phyloP scores from a whole-genome alignment of 352 stramenopile species.

The Phytophthora brassicae region DNA sequence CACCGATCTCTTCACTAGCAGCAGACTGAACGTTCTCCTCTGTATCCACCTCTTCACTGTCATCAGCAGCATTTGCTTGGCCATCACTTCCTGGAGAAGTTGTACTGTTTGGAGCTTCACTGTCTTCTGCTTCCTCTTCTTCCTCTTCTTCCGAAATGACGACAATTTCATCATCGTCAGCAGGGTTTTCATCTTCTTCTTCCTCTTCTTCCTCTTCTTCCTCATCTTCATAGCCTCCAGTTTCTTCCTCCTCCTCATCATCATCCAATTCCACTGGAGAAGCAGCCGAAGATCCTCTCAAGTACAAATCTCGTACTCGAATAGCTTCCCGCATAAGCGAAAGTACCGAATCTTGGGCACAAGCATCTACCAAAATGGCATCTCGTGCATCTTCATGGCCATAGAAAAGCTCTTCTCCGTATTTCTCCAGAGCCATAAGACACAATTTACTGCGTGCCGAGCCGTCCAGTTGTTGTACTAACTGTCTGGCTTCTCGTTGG shows the following conservation, averaged over 20 bases:
- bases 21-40: slow-evolving; percentile 22
- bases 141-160: slow-evolving; percentile 51
- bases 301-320: slow-evolving; percentile 44
- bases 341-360: slow-evolving; percentile 55
- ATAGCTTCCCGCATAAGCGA: slow-evolving; percentile 61
- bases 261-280: slow-evolving; percentile 62
- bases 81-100: slow-evolving; percentile 12
- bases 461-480: slow-evolving; percentile 57
- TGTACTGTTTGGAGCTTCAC: slow-evolving; percentile 6
- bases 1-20: slow-evolving; percentile 30
- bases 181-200: slow-evolving; percentile 19
- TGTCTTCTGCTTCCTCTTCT: slow-evolving; percentile 23
- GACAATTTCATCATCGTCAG: slow-evolving; percentile 45
- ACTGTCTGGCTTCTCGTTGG: slow-evolving; percentile 45
- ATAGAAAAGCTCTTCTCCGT: slow-evolving; percentile 66
- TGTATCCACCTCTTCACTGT: slow-evolving; percentile 25
- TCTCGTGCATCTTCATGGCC: slow-evolving; percentile 61
- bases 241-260: slow-evolving; percentile 50
- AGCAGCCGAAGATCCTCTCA: slow-evolving; percentile 48
- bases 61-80: slow-evolving; percentile 1
- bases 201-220: slow-evolving; percentile 37
- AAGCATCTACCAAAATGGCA: slow-evolving; percentile 63
- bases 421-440: slow-evolving; percentile 64
- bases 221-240: slow-evolving; percentile 30
- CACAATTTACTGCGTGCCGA: slow-evolving; percentile 58